Conservation (phyloP, 805 yeast genomes). For the Nadsonia fulvescens region DNA sequence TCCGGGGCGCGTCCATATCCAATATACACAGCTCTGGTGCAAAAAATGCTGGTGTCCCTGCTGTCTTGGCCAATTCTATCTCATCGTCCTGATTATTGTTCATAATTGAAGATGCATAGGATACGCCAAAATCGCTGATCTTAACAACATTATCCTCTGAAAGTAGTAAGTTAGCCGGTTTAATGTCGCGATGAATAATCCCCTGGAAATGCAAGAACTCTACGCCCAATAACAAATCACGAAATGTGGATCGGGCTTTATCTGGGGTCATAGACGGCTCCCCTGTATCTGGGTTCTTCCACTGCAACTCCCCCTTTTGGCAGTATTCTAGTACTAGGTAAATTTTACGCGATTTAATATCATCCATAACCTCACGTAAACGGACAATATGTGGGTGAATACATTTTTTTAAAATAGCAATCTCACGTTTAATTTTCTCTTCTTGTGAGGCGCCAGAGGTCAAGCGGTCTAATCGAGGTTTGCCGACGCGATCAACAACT, state of each 20-base stretch:
- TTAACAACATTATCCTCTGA: conserved; percentile 57
- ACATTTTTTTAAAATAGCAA: conserved; percentile 84
- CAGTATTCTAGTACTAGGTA: conserved; percentile 79
- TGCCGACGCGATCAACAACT: conserved; percentile 61
- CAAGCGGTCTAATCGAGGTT: conserved; percentile 34
- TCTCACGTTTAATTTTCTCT: conserved; percentile 64
- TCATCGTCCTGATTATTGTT: conserved; percentile 50
- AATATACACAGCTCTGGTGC: conserved; percentile 57
- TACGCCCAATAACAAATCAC: conserved; percentile 74
- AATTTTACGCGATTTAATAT: conserved; percentile 60
- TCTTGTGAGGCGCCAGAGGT: conserved; percentile 29
- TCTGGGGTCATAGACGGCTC: conserved; percentile 53
- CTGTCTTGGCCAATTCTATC: conserved; percentile 80
- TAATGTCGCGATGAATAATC: conserved; percentile 85
- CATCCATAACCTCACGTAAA: conserved; percentile 74
- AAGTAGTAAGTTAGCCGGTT: conserved; percentile 79
- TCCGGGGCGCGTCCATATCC: conserved; percentile 11
- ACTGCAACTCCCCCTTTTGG: conserved; percentile 65
- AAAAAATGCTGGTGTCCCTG: conserved; percentile 93
- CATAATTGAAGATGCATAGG: conserved; percentile 41
- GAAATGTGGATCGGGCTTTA: conserved; percentile 51
- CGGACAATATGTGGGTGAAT: conserved; percentile 75
- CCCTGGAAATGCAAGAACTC: conserved; percentile 85
- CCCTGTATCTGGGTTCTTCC: conserved; percentile 42
- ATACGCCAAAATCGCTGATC: conserved; percentile 93